Percentiles rank a stretch among this genome's conserved stretches.
These are phyloP conservation scores for Metahyphopichia silvanorum DNA, from an alignment of 805 yeast species.

Conservation along the genomic window DNA sequence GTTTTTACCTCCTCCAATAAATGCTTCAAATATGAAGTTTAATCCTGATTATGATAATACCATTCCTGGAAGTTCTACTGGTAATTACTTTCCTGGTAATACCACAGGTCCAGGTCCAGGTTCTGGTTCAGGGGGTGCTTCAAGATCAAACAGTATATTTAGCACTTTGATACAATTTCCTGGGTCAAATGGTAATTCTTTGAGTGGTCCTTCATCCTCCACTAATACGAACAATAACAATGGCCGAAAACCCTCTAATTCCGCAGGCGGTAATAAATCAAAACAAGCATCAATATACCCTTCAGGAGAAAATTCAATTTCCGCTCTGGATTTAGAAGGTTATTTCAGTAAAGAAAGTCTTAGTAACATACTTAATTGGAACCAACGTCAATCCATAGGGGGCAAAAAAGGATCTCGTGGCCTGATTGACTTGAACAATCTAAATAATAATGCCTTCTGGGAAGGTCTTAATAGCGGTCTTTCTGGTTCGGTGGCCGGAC, in stretches of 20 bases:
- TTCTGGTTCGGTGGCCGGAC: constrained; percentile 25
- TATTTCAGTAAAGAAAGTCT: constrained; percentile 30
- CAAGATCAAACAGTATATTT: constrained; percentile 38
- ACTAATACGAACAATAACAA: background rate
- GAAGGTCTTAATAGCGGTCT: constrained; percentile 19
- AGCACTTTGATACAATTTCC: constrained; percentile 39
- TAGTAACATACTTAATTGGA: constrained; percentile 28
- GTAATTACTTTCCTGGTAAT: constrained; percentile 7
- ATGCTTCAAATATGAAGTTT: constrained; percentile 4
- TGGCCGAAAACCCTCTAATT: constrained; percentile 4
- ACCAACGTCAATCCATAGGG: constrained; percentile 14
- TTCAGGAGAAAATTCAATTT: constrained; percentile 14
- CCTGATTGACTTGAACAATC: constrained; percentile 23
- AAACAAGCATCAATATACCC: constrained; percentile 20
- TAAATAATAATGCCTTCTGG: constrained; percentile 16
- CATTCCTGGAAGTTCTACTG: too few species aligned
- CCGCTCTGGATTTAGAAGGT: constrained; percentile 31
- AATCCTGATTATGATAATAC: constrained; percentile 2
- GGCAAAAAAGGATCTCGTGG: constrained; percentile 9
- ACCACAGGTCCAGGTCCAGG: too few species aligned
- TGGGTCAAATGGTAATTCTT: constrained; percentile 28
- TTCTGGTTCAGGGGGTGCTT: constrained; percentile 7
- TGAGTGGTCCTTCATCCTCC: constrained; percentile 19
- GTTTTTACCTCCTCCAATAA: constrained; percentile 35
- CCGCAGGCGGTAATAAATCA: constrained; percentile 10